Conservation (phyloP, 2,329 filamentous ascomycete species). For the Calonectria montana region DNA sequence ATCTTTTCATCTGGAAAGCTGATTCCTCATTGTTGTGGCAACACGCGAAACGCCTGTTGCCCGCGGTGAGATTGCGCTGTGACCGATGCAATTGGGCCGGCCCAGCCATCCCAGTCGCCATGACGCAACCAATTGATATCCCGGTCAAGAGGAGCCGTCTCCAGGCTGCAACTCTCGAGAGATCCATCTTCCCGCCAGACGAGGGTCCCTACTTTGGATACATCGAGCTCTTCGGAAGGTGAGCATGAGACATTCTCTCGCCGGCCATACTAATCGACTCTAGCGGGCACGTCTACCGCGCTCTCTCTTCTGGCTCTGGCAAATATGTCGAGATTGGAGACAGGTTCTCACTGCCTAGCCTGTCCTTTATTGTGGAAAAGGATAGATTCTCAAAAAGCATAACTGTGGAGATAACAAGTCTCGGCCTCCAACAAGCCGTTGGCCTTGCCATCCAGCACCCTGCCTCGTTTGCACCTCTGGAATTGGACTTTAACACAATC, state of each 20-base stretch:
- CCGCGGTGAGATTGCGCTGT: neutral
- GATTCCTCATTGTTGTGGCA: slow-evolving; percentile 21
- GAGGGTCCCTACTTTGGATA: slow-evolving; percentile 40
- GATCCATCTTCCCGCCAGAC: slow-evolving; percentile 30
- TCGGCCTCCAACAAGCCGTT: slow-evolving; percentile 50
- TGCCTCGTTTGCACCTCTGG: slow-evolving; percentile 16
- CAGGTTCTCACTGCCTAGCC: slow-evolving; percentile 27
- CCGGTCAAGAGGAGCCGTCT: slow-evolving; percentile 28
- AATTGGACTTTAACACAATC: slow-evolving; percentile 37
- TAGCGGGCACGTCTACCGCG: slow-evolving; percentile 40
- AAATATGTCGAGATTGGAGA: slow-evolving; percentile 39
- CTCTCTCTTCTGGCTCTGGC: slow-evolving; percentile 43
- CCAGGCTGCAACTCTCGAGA: slow-evolving; percentile 3
- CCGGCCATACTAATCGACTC: slow-evolving; percentile 17
- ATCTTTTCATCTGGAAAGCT: neutral
- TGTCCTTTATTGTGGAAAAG: slow-evolving; percentile 45
- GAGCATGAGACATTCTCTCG: slow-evolving; percentile 1
- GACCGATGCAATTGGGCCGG: neutral
- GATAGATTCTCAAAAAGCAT: slow-evolving; percentile 34
- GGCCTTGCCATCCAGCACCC: slow-evolving; percentile 49
- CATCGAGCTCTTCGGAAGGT: slow-evolving; percentile 42
- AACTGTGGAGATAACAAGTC: slow-evolving; percentile 45
- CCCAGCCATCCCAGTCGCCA: slow-evolving; percentile 12
- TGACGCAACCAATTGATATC: slow-evolving; percentile 42
- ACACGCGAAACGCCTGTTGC: neutral